Percentiles rank a stretch among this genome's conserved stretches.
These are phyloP conservation scores for Periconia sp. DNA, from an alignment of 2,329 filamentous ascomycete species.

Conservation along the genomic window DNA sequence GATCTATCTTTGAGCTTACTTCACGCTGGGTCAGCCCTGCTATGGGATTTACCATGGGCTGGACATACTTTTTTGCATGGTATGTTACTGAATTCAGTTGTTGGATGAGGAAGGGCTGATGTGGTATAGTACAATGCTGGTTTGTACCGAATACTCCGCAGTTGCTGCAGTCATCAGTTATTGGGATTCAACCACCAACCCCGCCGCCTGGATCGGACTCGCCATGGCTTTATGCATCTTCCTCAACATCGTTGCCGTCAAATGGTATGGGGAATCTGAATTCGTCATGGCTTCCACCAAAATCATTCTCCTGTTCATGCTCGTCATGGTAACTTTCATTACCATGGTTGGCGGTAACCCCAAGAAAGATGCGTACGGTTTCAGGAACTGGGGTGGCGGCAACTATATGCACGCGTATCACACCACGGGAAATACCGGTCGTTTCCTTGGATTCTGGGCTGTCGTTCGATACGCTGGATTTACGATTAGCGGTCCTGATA, in stretches of 20 bases:
- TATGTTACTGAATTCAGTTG: not conserved
- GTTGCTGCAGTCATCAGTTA: constrained; percentile 34
- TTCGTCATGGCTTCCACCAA: constrained; percentile 45
- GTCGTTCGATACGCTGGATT: constrained; percentile 40
- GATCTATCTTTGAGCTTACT: constrained; percentile 78
- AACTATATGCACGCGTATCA: constrained; percentile 10
- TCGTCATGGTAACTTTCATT: constrained; percentile 46
- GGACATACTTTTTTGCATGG: constrained; percentile 58
- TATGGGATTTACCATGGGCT: constrained; percentile 75
- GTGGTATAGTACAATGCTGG: constrained; percentile 49
- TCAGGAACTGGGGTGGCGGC: constrained; percentile 41
- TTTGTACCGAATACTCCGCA: constrained; percentile 52
- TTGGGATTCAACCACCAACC: constrained; percentile 47
- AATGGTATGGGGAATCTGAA: constrained; percentile 43
- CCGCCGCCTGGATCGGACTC: constrained; percentile 24
- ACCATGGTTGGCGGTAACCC: constrained; percentile 48
- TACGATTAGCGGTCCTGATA: constrained; percentile 48
- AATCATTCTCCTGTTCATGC: constrained; percentile 44
- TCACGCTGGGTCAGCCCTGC: constrained; percentile 75
- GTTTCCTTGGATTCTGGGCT: constrained; percentile 34
- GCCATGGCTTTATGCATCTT: constrained; percentile 42
- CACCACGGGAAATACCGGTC: constrained; percentile 25
- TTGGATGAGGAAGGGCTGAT: not conserved
- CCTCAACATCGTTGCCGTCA: constrained; percentile 44
- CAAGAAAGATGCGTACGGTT: constrained; percentile 40